Evolutionary conservation across 192 early-diverging fungal genomes (phyloP).

Genomic region (Phycomyces blakesleeanus): DNA sequence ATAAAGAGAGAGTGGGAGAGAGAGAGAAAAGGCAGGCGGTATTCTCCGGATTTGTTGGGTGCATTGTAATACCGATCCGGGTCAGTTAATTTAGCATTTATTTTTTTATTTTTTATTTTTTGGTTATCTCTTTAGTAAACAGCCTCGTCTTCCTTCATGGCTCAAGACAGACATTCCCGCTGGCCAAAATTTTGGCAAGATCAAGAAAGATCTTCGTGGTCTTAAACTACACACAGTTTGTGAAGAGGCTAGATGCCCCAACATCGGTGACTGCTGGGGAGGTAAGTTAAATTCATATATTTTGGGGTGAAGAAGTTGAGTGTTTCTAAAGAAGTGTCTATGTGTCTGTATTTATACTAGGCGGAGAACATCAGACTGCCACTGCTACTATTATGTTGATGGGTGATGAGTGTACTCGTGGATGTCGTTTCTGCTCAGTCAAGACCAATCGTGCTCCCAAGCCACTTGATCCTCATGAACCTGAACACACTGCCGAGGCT

Average conservation of each 20-base stretch:
- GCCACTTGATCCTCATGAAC: conserved; percentile 85
- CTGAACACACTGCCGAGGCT: conserved; percentile 89
- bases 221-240: conserved; percentile 96
- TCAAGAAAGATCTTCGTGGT: conserved; percentile 90
- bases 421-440: conserved; percentile 97
- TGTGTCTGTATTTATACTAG: not conserved
- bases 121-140: conserved; percentile 28
- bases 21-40: not conserved
- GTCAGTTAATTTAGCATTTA: no score
- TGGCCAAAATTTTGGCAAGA: conserved; percentile 71
- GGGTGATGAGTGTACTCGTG: conserved; percentile 97
- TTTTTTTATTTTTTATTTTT: not conserved
- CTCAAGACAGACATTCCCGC: conserved; percentile 90
- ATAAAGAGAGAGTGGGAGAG: not conserved
- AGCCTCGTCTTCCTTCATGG: conserved; percentile 82
- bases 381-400: conserved; percentile 99
- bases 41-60: no score
- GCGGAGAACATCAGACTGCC: conserved; percentile 86
- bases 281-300: conserved; percentile 36
- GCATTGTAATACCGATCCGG: not conserved
- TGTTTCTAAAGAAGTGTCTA: not conserved
- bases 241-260: conserved; percentile 96
- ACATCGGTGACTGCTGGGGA: conserved; percentile 99
- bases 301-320: no score
- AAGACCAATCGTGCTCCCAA: conserved; percentile 87